These are phyloP conservation scores for Dalbergia cochinchinensis DNA, from an alignment of 306 rosid species.

Conservation along the genomic window DNA sequence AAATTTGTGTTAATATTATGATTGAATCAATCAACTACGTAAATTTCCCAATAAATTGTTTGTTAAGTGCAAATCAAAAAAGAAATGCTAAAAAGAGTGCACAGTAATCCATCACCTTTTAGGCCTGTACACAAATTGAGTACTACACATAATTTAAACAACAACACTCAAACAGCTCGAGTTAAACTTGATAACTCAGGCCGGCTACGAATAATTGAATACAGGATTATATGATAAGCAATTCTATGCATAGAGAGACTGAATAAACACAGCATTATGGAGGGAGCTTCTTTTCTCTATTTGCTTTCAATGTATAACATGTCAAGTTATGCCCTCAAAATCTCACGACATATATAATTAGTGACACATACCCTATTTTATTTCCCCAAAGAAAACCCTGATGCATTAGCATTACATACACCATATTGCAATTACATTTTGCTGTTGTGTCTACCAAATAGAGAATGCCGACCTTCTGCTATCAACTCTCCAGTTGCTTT, in stretches of 20 bases:
- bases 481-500: conserved; percentile 78
- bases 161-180: too few relatives aligned
- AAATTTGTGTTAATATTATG: too few relatives aligned
- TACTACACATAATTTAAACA: too few relatives aligned
- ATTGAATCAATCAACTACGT: too few relatives aligned
- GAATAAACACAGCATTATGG: neutral
- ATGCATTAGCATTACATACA: conserved; percentile 13
- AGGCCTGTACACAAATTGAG: too few relatives aligned
- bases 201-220: neutral
- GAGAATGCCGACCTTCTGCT: conserved; percentile 91
- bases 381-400: conserved; percentile 15
- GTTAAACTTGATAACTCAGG: neutral
- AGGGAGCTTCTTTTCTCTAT: neutral
- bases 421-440: conserved; percentile 61
- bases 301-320: conserved; percentile 1
- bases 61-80: too few relatives aligned
- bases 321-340: conserved; percentile 2
- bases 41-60: too few relatives aligned
- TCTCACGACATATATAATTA: neutral
- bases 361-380: neutral
- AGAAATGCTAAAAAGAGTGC: too few relatives aligned
- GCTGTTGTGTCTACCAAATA: conserved; percentile 68
- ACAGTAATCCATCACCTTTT: too few relatives aligned
- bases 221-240: neutral
- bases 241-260: conserved; percentile 2